Evolutionary conservation across 2,329 filamentous ascomycete species (phyloP), one percentile per base, ranked within the genome.

Genomic region (Xylariales sp.): DNA sequence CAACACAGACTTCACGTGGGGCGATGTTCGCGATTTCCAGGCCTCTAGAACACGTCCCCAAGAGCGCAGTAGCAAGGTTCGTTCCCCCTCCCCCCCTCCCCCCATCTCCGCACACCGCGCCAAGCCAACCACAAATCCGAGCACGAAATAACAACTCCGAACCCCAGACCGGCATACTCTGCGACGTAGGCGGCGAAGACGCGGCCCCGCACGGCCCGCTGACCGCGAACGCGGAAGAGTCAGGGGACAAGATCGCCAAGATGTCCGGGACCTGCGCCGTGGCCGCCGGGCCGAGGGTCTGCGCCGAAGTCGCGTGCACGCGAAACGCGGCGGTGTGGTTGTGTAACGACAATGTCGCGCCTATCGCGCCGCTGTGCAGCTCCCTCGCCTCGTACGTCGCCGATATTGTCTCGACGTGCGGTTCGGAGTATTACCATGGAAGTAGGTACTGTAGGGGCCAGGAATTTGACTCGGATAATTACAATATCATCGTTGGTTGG

Each of bases 341-440:
- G 23, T 72, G 70, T 57, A 73, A 73, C 60, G 71, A 72, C 60
- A 70, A 63, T 7, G 4, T 18, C 1, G 0, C 1, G 30, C 10
- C 18, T 2, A 54, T 71, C 18, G 18, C 45, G 18, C 64, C 34
- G 2, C 1, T 8, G 30, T 68, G 69, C 61, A 36, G 12, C 45
- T 49, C 58, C 45, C 54, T 72, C 14, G 69, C 67, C 12, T 57
- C 58, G 6, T 70, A 66, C 46, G 70, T 64, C n/a, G 28, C 58
- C 5, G 67, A 70, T n/a, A 67, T 69, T 14, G n/a, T 34, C 4
- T 30, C n/a, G 5, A 34, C 34, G 30, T 72, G 70, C 32, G 34
- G 52, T 1, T 9, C 36, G 23, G 45, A 10, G 0, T 46, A 62
- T 5, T 32, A 59, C 18, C 45, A 58, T 1, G 61, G 66, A 0